Conservation (phyloP, 148 eudicot genomes). For the Vaccinium corymbosum region DNA sequence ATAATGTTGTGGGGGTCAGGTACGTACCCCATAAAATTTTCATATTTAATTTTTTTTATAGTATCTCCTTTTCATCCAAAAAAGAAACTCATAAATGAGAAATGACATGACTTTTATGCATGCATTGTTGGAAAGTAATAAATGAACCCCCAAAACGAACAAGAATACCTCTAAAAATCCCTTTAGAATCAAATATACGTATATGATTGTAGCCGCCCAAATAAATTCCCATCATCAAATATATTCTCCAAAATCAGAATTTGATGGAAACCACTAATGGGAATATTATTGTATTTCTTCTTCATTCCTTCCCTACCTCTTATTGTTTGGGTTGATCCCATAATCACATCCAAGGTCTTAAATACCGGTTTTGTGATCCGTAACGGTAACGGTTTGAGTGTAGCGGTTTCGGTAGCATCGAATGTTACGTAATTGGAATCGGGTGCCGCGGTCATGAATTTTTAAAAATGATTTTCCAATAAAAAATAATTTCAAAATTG, state of each 20-base stretch:
- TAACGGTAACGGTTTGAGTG: no score
- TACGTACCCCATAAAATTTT: no score
- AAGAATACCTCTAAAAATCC: background rate
- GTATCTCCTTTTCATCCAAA: no score
- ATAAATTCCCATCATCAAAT: background rate
- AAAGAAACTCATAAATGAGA: background rate
- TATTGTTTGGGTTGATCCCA: background rate
- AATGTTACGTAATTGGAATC: no score
- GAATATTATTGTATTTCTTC: background rate
- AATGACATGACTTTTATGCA: background rate
- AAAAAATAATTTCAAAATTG: no score
- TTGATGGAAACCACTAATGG: background rate
- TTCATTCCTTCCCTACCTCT: background rate
- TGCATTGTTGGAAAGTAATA: background rate
- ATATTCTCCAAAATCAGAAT: slow-evolving; percentile 2
- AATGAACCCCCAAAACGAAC: background rate
- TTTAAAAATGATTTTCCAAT: no score
- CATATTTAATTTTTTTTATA: no score
- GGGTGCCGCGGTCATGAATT: no score
- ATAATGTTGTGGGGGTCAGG: no score
- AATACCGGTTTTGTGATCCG: no score
- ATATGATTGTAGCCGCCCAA: background rate
- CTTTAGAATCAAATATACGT: background rate
- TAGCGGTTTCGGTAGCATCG: no score
- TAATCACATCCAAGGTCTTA: no score